Percentiles rank a stretch among this genome's conserved stretches.
phyloP scores from a whole-genome alignment of 495 filamentous ascomycete species.

The Parachaetomium inaequale region DNA sequence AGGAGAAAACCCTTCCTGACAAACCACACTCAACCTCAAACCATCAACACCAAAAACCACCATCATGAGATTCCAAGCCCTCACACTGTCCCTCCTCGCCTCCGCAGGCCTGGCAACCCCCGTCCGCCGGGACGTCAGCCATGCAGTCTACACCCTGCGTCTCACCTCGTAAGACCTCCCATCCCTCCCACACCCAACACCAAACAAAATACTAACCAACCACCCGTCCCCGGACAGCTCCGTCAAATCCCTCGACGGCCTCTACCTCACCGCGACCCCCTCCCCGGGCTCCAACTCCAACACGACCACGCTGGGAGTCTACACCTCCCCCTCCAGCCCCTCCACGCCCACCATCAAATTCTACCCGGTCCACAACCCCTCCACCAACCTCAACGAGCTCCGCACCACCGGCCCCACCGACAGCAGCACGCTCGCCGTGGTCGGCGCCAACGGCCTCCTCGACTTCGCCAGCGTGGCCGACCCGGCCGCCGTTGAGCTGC shows the following conservation, averaged over 20 bases:
- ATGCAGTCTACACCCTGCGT: slow-evolving; percentile 21
- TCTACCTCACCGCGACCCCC: slow-evolving; percentile 7
- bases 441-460: slow-evolving; percentile 35
- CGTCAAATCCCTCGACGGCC: slow-evolving; percentile 17
- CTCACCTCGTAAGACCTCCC: slow-evolving; percentile 22
- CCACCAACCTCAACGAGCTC: slow-evolving; percentile 30
- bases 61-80: slow-evolving; percentile 24
- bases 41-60: neutral
- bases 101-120: slow-evolving; percentile 17
- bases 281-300: slow-evolving; percentile 14
- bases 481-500: slow-evolving; percentile 27
- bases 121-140: slow-evolving; percentile 8
- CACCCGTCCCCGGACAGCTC: neutral
- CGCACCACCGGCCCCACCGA: slow-evolving; percentile 28
- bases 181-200: neutral
- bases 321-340: neutral
- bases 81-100: slow-evolving; percentile 18
- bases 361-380: slow-evolving; percentile 18
- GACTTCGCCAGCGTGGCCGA: slow-evolving; percentile 36
- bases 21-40: neutral
- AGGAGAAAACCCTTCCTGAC: neutral
- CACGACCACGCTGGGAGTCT: slow-evolving; percentile 20
- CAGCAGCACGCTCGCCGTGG: slow-evolving; percentile 35
- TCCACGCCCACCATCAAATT: slow-evolving; percentile 2
- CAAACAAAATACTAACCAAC: neutral